Base-by-base conservation (phyloP, 2,329 filamentous ascomycete genomes). In the Aspergillus neotritici region DNA sequence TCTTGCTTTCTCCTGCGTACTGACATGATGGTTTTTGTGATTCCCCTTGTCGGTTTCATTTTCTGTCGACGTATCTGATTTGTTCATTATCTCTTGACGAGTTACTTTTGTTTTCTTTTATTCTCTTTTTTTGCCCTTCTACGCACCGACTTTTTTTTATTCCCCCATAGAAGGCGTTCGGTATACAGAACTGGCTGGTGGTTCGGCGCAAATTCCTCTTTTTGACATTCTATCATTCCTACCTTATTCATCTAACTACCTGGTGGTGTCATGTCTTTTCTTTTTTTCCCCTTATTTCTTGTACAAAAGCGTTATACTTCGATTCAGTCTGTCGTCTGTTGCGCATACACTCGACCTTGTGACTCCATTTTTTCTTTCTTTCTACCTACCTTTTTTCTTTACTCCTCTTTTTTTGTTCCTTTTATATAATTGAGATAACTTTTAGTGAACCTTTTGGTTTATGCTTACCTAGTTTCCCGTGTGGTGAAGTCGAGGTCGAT, bases 131-230 rank as follows among this genome's bases (percentile, higher is more conserved):
- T 9, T 25, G 7, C 7, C 21, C 21, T 25, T 25, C 21, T 25
- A 25, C 21, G 34, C 37, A 52, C 45, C 43, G 38, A 51, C 37
- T 49, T 54, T 58, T 58, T 43, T 56, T 56, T 63, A 65, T 66
- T 63, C 62, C 60, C 57, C 57, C 49, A 67, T 66, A 65, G 61
- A 65, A 61, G 61, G 63, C 61, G 65, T 65, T 60, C 55, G 57
- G 60, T 62, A 57, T 64, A 55, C 50, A 59, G 49, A 52, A 49
- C 56, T 49, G 52, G 54, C 43, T 48, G 61, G 61, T 58, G 57
- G 57, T 49, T 54, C 41, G 61, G 63, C 59, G 61, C 61, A 57
- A 55, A 46, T 53, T 48, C 51, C 43, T 49, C 46, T 33, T 39
- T 50, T 46, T 31, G 39, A 49, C 38, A 35, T 54, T 48, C 46